Conservation (phyloP, 75 land plant genomes). For the Picea sitchensis region DNA sequence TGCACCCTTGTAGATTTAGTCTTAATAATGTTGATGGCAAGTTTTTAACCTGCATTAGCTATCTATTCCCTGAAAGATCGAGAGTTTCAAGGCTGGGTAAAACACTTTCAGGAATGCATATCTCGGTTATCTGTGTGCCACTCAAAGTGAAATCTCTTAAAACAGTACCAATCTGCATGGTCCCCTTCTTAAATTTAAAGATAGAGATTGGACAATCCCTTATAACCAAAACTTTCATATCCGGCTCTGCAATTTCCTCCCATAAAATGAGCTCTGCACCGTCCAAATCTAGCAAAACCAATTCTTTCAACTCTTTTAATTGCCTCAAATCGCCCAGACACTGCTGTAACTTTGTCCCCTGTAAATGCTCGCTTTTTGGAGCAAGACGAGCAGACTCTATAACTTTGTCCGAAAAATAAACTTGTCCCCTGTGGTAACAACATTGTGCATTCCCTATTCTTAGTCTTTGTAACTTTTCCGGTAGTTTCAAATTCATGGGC, state of each 20-base stretch:
- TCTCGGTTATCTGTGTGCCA: neutral
- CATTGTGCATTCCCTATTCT: no score
- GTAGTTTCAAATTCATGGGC: no score
- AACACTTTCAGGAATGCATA: neutral
- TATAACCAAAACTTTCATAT: neutral
- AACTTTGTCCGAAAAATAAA: no score
- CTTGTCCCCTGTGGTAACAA: no score
- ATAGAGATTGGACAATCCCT: neutral
- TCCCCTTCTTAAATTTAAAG: no score
- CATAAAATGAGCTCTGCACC: no score
- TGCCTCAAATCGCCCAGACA: neutral
- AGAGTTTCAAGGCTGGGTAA: neutral
- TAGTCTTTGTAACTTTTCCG: neutral
- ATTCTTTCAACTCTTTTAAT: neutral
- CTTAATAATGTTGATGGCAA: neutral
- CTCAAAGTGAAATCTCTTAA: neutral
- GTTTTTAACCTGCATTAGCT: neutral
- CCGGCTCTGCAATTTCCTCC: neutral
- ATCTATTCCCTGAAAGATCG: neutral
- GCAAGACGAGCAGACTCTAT: no score
- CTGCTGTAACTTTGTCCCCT: no score
- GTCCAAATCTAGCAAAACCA: no score
- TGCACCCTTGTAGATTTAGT: neutral
- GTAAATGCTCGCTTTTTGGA: no score
- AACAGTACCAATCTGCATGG: no score